These are phyloP conservation scores for Leishmania martiniquensis DNA, from an alignment of 208 protist genomes.

Conservation along the genomic window DNA sequence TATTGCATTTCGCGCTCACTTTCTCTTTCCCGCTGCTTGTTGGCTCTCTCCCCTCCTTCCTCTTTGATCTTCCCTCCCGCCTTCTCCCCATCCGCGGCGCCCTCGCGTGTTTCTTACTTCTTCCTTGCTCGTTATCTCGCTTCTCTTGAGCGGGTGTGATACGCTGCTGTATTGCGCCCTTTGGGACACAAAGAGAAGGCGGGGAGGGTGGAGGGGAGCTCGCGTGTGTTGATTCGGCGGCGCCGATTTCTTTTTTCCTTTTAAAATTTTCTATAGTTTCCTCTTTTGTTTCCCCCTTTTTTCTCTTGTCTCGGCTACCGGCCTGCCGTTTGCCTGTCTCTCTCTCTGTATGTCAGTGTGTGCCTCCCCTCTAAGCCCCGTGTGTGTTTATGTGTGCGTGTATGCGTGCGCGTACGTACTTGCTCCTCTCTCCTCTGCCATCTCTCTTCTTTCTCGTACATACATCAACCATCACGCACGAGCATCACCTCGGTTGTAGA, in stretches of 20 bases:
- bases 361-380: too few relatives aligned
- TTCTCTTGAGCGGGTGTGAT: not conserved
- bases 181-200: not conserved
- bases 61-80: not conserved
- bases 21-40: not conserved
- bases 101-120: too few relatives aligned
- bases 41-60: not conserved
- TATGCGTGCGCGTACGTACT: too few relatives aligned
- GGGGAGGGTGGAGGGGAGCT: not conserved
- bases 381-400: too few relatives aligned
- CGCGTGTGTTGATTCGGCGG: not conserved
- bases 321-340: not conserved
- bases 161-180: not conserved
- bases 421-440: not conserved
- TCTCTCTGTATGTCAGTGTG: too few relatives aligned
- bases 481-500: not conserved
- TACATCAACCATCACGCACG: not conserved
- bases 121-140: not conserved
- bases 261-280: too few relatives aligned
- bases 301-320: too few relatives aligned
- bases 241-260: too few relatives aligned
- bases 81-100: not conserved
- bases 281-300: too few relatives aligned
- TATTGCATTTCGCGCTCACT: too few relatives aligned
- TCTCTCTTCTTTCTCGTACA: not conserved